A percentile compares a stretch with the other conserved stretches of the same genome.
These are phyloP conservation scores for Populus davidiana DNA, from an alignment of 345 rosid genomes.

Conservation along the genomic window DNA sequence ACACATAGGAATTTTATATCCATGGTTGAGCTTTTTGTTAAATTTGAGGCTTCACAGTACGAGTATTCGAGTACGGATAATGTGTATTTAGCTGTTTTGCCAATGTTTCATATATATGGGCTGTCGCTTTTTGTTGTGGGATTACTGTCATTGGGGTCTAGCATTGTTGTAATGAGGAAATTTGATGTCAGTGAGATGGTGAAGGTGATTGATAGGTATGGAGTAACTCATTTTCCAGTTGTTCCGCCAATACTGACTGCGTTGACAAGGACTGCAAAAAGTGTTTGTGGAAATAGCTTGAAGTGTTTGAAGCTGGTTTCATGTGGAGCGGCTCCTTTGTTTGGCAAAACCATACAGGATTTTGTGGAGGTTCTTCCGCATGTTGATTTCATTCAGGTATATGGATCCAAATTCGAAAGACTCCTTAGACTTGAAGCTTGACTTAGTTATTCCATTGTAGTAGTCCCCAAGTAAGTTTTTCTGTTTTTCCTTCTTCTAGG, in stretches of 20 bases:
- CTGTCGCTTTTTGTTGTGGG: slow-evolving; percentile 61
- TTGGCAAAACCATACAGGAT: slow-evolving; percentile 46
- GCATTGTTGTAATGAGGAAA: slow-evolving; percentile 66
- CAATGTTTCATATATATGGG: slow-evolving; percentile 84
- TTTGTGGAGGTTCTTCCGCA: slow-evolving; percentile 50
- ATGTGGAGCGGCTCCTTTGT: slow-evolving; percentile 74
- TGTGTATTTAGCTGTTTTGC: slow-evolving; percentile 63
- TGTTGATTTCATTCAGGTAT: slow-evolving; percentile 83
- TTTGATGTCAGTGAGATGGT: slow-evolving; percentile 48
- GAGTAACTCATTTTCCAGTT: slow-evolving; percentile 67
- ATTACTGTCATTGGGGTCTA: slow-evolving; percentile 58
- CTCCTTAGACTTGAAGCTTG: background rate
- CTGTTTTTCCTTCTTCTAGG: background rate
- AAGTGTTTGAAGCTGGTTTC: slow-evolving; percentile 79
- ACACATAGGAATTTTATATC: slow-evolving; percentile 74
- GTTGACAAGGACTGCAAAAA: slow-evolving; percentile 40
- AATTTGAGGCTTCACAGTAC: slow-evolving; percentile 75
- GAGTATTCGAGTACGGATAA: slow-evolving; percentile 39
- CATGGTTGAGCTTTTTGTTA: slow-evolving; percentile 62
- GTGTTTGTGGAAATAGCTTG: slow-evolving; percentile 35
- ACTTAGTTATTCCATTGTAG: background rate
- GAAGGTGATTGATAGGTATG: slow-evolving; percentile 43
- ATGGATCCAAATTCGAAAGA: too few relatives aligned
- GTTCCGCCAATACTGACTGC: slow-evolving; percentile 73
- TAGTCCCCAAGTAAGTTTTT: background rate